Evolutionary conservation across 2,329 filamentous ascomycete genomes (phyloP).

Genomic region (Cytospora leucostoma): DNA sequence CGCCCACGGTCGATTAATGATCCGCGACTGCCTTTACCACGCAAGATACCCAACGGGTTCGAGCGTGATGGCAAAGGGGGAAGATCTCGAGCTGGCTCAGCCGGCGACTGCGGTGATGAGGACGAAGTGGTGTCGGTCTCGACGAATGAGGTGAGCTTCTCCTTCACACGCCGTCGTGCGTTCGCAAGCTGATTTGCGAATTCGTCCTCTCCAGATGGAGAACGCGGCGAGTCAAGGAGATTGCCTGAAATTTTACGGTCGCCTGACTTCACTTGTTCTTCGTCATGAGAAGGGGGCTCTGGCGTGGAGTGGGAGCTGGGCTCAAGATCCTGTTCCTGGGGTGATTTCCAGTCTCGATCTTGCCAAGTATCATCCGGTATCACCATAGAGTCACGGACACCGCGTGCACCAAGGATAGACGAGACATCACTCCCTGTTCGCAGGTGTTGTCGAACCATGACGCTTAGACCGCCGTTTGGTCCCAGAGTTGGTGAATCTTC

Average conservation of each 20-base stretch:
- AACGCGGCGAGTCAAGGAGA: slow-evolving; percentile 16
- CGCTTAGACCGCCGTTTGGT: slow-evolving; percentile 69
- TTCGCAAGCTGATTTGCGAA: slow-evolving; percentile 74
- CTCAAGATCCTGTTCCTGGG: not conserved
- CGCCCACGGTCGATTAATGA: slow-evolving; percentile 44
- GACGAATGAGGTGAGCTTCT: slow-evolving; percentile 69
- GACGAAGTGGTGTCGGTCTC: slow-evolving; percentile 58
- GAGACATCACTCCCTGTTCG: slow-evolving; percentile 80
- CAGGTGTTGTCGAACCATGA: slow-evolving; percentile 81
- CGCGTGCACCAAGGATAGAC: slow-evolving; percentile 64
- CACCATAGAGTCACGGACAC: slow-evolving; percentile 9
- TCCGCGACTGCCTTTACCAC: slow-evolving; percentile 61
- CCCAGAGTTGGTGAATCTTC: slow-evolving; percentile 80
- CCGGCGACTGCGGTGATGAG: slow-evolving; percentile 40
- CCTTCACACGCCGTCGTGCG: slow-evolving; percentile 69
- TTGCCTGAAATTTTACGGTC: not conserved
- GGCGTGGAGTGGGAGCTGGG: not conserved
- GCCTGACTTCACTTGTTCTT: not conserved
- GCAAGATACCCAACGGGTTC: slow-evolving; percentile 65
- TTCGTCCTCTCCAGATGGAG: slow-evolving; percentile 60
- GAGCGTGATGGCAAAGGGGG: slow-evolving; percentile 41
- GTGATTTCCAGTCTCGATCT: slow-evolving; percentile 1
- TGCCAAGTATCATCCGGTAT: slow-evolving; percentile 11
- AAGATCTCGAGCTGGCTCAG: slow-evolving; percentile 40
- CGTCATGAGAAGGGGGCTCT: not conserved